A percentile compares a stretch with the other conserved stretches of the same genome.
Evolutionary conservation across 108 stramenopile species (phyloP).

Genomic region (Nitzschia sp.): DNA sequence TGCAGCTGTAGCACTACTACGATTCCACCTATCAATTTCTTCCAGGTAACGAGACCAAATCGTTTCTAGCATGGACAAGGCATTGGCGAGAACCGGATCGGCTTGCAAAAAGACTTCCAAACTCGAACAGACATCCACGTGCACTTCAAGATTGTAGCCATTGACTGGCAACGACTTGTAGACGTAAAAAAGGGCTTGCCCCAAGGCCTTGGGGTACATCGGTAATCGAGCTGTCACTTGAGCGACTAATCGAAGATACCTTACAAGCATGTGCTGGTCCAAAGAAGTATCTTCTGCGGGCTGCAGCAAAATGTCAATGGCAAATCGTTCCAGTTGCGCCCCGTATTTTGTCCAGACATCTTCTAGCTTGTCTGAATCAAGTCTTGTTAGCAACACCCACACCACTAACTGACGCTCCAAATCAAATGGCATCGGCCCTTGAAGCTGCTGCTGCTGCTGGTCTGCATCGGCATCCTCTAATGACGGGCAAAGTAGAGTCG

Average conservation of each 20-base stretch:
- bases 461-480: neutral
- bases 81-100: neutral
- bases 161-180: neutral
- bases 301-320: neutral
- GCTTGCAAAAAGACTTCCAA: neutral
- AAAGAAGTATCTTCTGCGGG: neutral
- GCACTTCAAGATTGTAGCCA: neutral
- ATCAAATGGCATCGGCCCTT: slow-evolving; percentile 5
- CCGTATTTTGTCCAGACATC: slow-evolving; percentile 17
- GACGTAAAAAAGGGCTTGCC: neutral
- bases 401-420: slow-evolving; percentile 24
- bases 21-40: too few relatives aligned
- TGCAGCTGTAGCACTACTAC: neutral
- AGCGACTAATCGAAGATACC: slow-evolving; percentile 23
- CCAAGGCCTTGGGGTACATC: neutral
- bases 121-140: slow-evolving; percentile 6
- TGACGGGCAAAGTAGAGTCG: neutral
- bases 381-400: slow-evolving; percentile 32
- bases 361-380: slow-evolving; percentile 8
- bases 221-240: slow-evolving; percentile 19
- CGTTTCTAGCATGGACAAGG: neutral
- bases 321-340: slow-evolving; percentile 7
- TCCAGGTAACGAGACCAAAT: neutral
- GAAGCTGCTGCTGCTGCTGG: neutral
- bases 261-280: neutral